Evolutionary conservation across 306 rosid genomes (phyloP), one percentile per base, ranked within the genome.

Genomic region (Fragaria vesca): DNA sequence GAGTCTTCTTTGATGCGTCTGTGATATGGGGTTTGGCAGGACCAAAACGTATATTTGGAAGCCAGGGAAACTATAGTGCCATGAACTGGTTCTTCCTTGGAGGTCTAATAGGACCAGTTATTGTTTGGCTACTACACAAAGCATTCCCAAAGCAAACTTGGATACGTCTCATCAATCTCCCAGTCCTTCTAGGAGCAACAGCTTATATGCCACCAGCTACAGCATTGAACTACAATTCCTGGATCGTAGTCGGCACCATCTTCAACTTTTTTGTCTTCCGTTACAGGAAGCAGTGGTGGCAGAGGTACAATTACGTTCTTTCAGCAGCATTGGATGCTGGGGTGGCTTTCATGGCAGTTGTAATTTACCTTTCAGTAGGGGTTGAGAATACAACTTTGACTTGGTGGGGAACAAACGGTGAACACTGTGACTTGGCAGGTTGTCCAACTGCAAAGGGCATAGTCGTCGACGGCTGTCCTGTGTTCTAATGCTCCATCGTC

Each of bases 11-110:
- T 38, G 96, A 93, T 70, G 96, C 96, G 7, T 93, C 97, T 20
- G 94, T 90, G 42, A 93, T 93, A 45, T 93, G 97, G 97, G 97
- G 96, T 16, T 66, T 93, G 68, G 94, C 88, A 4, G 97, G 97
- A 71, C 97, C 97, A 6, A 82, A 11, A 73, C 63, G 83, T 7
- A 93, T 93, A 51, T 93, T 91, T 76, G 97, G 97, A 24, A 48
- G 84, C 10, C 67, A 66, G 20, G 97, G 96, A 86, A 86, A 88
- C 86, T 93, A 93, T 77, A 48, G 66, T 13, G 74, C 87, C 66
- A 80, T 93, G 93, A 93, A 93, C 75, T 93, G 94, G 96, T 93
- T 91, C 90, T 93, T 93, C 82, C 81, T 93, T 30, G 93, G 88
- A 58, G 97, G 97, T 63, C 91, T 93, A 51, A 5, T 89, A 1